phyloP scores from a whole-genome alignment of 805 yeast species.

The Pichia nanzhaoensis region DNA sequence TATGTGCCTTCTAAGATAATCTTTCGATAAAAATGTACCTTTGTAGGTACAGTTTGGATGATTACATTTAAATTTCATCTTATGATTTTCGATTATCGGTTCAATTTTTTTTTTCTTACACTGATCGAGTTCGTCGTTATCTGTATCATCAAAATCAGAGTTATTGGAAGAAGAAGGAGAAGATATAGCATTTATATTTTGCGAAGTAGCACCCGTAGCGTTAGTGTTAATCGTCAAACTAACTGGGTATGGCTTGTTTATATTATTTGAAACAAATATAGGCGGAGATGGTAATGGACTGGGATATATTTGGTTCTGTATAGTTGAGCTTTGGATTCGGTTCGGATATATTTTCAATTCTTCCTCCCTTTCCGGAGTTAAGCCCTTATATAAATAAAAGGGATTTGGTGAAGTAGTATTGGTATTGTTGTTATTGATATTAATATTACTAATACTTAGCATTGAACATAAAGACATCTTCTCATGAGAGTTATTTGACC shows the following conservation, averaged over 20 bases:
- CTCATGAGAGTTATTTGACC: neutral
- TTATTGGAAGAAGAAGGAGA: neutral
- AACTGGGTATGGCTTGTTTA: neutral
- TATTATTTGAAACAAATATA: neutral
- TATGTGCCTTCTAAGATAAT: conserved; percentile 27
- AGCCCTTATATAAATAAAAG: conserved; percentile 9
- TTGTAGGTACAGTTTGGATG: conserved; percentile 23
- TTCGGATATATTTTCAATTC: conserved; percentile 9
- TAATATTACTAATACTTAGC: neutral
- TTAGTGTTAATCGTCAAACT: too few species aligned
- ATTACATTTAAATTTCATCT: conserved; percentile 16
- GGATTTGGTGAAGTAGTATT: neutral
- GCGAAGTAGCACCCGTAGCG: too few species aligned
- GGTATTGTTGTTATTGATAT: neutral
- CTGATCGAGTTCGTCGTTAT: neutral
- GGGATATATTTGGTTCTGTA: too few species aligned
- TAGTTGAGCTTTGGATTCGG: too few species aligned
- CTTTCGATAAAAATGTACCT: conserved; percentile 27
- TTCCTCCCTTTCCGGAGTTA: conserved; percentile 8
- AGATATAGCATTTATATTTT: neutral
- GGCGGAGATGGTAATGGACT: neutral
- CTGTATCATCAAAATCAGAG: neutral
- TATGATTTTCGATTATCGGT: conserved; percentile 2
- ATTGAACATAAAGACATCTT: neutral
- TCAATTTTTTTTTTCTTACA: neutral